Evolutionary conservation across 1,139 yeast species (phyloP).

Genomic region (Candida glucosophila): DNA sequence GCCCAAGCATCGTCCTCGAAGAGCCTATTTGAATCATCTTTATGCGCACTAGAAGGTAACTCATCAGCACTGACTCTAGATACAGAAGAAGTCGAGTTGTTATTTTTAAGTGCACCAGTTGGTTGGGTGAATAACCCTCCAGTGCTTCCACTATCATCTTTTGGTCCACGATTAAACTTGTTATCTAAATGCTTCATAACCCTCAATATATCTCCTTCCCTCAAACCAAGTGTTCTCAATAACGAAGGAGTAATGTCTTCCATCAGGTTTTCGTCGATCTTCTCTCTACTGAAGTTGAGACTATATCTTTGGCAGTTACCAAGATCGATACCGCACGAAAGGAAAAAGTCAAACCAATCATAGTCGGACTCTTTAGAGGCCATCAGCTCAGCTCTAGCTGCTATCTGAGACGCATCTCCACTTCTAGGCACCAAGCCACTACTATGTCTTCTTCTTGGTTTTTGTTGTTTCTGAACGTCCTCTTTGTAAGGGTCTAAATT

Average conservation of each 20-base stretch:
- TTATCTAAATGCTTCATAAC: slow-evolving; percentile 76
- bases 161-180: slow-evolving; percentile 52
- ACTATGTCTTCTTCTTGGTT: slow-evolving; percentile 22
- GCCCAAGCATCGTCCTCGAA: slow-evolving; percentile 92
- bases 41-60: slow-evolving; percentile 25
- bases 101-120: slow-evolving; percentile 66
- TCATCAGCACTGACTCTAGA: slow-evolving; percentile 38
- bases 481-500: slow-evolving; percentile 55
- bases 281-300: slow-evolving; percentile 77
- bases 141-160: slow-evolving; percentile 17
- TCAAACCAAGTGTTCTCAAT: slow-evolving; percentile 81
- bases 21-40: slow-evolving; percentile 11
- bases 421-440: slow-evolving; percentile 10
- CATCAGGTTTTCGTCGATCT: slow-evolving; percentile 81
- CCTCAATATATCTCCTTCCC: slow-evolving; percentile 92
- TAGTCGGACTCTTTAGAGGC: slow-evolving; percentile 46
- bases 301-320: slow-evolving; percentile 92
- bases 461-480: slow-evolving; percentile 26
- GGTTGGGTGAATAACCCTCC: slow-evolving; percentile 66
- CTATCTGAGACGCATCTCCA: slow-evolving; percentile 21
- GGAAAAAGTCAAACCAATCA: slow-evolving; percentile 96
- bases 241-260: slow-evolving; percentile 75
- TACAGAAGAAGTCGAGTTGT: slow-evolving; percentile 34
- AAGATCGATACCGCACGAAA: slow-evolving; percentile 87
- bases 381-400: no score